Base-by-base conservation (phyloP, 257 asterid genomes). In the Penstemon barbatus region DNA sequence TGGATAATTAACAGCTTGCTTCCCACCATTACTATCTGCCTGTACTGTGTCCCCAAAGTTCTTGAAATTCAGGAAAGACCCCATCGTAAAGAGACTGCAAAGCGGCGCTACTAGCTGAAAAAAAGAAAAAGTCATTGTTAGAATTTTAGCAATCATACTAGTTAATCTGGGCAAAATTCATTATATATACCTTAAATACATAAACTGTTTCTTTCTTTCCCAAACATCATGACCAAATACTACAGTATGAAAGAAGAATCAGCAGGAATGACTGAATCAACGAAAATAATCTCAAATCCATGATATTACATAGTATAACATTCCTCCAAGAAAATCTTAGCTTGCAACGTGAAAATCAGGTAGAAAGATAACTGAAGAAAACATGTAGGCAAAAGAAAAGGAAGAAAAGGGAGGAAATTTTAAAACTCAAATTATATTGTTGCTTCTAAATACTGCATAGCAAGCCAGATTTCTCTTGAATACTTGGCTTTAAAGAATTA, bases 1-100 rank as follows among this genome's bases (percentile, higher is more conserved):
- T 8, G 85, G 87, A 43, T 60, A 69, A 72, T 74, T 79, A 59
- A 73, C 83, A 57, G 70, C 58, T 63, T 78, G 58, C 79, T 77
- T 80, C 70, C 84, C 89, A 51, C 77, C 78, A 62, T 74, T 74
- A 52, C 76, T 83, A 61, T 86, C 91, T 19, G 76, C 78, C 74
- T 72, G 92, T n/a, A 77, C 61, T 6, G 64, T 61, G 54, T 85
- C 92, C 57, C 80, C 87, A 50, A 79, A 71, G 82, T 80, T 78
- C 84, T 85, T 87, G 88, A 86, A 93, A 80, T 93, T 88, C 82
- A 90, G 69, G 76, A 74, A 88, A 70, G 97, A 90, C 41, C 89
- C 89, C 95, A 90, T 93, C 43, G 43, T 68, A 65, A 62, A 66
- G 51, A 71, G 72, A 70, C 52, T 56, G 37, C 74, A 25, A 63